phyloP scores from a whole-genome alignment of 352 stramenopile genomes.

The Phytophthora tentaculata region DNA sequence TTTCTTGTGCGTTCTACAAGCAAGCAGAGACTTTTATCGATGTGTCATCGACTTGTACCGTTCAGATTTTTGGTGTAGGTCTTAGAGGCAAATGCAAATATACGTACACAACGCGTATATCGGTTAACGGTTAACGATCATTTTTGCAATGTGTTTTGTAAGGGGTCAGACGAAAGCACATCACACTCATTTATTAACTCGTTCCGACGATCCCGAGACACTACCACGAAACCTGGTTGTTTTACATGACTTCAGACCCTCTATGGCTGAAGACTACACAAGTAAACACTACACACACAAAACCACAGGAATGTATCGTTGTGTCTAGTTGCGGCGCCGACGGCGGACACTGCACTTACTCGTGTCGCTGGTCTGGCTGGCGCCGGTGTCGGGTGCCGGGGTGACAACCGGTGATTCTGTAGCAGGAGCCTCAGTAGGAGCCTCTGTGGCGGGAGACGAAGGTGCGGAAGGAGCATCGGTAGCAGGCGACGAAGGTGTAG shows the following conservation, averaged over 20 bases:
- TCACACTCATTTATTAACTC: slow-evolving; percentile 25
- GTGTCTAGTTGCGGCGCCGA: slow-evolving; percentile 31
- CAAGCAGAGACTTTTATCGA: not conserved
- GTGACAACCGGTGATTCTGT: slow-evolving; percentile 23
- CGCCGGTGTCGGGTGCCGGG: slow-evolving; percentile 2
- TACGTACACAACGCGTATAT: slow-evolving; percentile 1
- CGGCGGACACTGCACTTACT: slow-evolving; percentile 33
- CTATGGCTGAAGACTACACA: slow-evolving; percentile 17
- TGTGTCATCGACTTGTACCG: slow-evolving; percentile 11
- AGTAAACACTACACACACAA: slow-evolving; percentile 10
- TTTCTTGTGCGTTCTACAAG: slow-evolving; percentile 6
- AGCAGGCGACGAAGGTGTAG: not conserved
- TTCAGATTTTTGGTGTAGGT: slow-evolving; percentile 28
- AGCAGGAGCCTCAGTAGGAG: slow-evolving; percentile 6
- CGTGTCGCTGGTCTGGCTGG: slow-evolving; percentile 9
- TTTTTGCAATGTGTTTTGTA: too few relatives aligned
- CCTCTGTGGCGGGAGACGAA: slow-evolving; percentile 14
- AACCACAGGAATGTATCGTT: slow-evolving; percentile 13
- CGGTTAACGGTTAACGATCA: not conserved
- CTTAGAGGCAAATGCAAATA: slow-evolving; percentile 8
- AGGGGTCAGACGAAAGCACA: slow-evolving; percentile 4
- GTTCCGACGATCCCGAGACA: slow-evolving; percentile 13
- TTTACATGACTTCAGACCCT: slow-evolving; percentile 21
- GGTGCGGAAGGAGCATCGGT: slow-evolving; percentile 7
- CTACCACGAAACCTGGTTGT: slow-evolving; percentile 15